Percentiles rank a stretch among this genome's conserved stretches.
These are phyloP conservation scores for Podila horticola DNA, from an alignment of 192 early-diverging fungal genomes.

Conservation along the genomic window DNA sequence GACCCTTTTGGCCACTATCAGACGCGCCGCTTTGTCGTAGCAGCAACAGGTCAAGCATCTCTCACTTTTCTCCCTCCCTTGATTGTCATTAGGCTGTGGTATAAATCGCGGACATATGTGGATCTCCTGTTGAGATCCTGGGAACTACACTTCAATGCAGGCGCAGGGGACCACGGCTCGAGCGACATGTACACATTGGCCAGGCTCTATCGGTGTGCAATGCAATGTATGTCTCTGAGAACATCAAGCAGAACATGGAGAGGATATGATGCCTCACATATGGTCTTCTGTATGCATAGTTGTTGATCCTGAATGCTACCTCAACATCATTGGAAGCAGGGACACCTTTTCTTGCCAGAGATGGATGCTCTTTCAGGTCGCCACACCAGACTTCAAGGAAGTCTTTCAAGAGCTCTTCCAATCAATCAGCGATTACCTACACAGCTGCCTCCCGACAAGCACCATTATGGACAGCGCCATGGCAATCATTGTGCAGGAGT, in stretches of 20 bases:
- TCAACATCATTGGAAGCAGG: slow-evolving; percentile 1
- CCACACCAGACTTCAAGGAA: slow-evolving; percentile 11
- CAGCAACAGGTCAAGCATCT: no score
- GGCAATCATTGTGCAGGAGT: no score
- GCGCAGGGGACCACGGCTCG: slow-evolving; percentile 6
- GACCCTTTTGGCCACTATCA: no score
- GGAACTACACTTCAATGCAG: slow-evolving; percentile 12
- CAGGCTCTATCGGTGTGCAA: neutral
- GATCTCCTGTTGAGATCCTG: slow-evolving; percentile 5
- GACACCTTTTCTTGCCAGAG: slow-evolving; percentile 16
- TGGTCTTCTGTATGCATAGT: slow-evolving; percentile 4
- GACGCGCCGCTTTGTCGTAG: no score
- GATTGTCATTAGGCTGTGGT: neutral
- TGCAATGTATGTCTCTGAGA: neutral
- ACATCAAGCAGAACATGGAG: neutral
- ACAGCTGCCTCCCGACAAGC: no score
- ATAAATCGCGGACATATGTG: slow-evolving; percentile 6
- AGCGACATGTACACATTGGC: slow-evolving; percentile 5
- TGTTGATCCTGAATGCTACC: slow-evolving; percentile 9
- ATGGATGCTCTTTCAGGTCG: slow-evolving; percentile 23
- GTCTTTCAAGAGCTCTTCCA: slow-evolving; percentile 2
- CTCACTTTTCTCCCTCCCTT: neutral
- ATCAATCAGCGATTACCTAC: neutral
- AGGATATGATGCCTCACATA: slow-evolving; percentile 1
- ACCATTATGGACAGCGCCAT: no score